Evolutionary conservation across 1,284 basidiomycete species (phyloP).

Genomic region (Singerocomus inundabilis): DNA sequence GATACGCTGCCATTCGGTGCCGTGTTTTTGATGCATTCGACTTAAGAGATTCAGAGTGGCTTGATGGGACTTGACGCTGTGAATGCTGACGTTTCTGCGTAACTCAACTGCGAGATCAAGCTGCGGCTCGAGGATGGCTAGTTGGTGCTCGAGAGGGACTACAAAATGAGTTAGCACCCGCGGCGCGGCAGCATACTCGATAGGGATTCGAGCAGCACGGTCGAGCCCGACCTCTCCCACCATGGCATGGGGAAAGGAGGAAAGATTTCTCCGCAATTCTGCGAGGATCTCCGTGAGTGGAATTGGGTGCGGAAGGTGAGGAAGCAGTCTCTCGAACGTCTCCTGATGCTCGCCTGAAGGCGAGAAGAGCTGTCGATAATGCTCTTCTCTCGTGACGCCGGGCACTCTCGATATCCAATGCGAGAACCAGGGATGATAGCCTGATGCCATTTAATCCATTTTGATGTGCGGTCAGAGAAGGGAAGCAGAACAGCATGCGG

Average conservation of each 20-base stretch:
- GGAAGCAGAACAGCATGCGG: conserved; percentile 1
- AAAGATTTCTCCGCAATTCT: conserved; percentile 55
- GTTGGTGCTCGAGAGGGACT: conserved; percentile 72
- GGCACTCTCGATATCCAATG: conserved; percentile 59
- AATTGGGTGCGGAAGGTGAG: conserved; percentile 61
- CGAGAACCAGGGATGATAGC: conserved; percentile 84
- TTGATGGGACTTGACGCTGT: conserved; percentile 72
- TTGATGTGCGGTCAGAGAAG: conserved; percentile 12
- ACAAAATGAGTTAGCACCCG: conserved; percentile 64
- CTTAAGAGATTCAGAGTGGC: conserved; percentile 62
- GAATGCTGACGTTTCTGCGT: conserved; percentile 68
- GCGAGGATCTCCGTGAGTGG: conserved; percentile 50
- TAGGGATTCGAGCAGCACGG: conserved; percentile 66
- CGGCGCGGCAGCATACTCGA: conserved; percentile 43
- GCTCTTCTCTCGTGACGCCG: conserved; percentile 51
- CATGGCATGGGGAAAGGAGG: conserved; percentile 64
- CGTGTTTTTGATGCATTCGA: conserved; percentile 51
- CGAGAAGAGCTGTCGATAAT: conserved; percentile 65
- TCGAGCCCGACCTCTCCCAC: conserved; percentile 85
- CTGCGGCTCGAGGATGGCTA: conserved; percentile 71
- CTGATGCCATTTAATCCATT: conserved; percentile 37
- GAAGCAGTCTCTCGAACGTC: conserved; percentile 51
- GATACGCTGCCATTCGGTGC: conserved; percentile 53
- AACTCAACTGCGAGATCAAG: conserved; percentile 73
- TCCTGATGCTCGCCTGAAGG: conserved; percentile 34